Evolutionary conservation across 2,329 filamentous ascomycete species (phyloP).

Genomic region (Sporothrix pallida): DNA sequence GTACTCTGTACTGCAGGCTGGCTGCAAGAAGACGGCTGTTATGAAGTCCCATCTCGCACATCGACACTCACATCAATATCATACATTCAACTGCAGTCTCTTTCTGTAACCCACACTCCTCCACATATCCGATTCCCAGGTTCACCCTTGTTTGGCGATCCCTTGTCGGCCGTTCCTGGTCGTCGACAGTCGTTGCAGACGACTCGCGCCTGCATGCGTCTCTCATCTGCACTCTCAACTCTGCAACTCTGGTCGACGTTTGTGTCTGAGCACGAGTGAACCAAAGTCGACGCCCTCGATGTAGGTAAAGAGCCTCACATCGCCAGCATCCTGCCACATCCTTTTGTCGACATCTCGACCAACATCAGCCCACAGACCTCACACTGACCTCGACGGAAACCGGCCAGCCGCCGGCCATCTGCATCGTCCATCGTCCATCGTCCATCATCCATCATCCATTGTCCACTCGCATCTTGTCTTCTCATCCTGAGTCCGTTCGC

Average conservation of each 20-base stretch:
- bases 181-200: too few relatives aligned
- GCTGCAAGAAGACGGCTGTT: not conserved
- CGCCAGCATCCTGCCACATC: not conserved
- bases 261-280: not conserved
- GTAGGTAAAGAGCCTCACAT: not conserved
- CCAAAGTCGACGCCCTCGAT: not conserved
- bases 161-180: not conserved
- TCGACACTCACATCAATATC: too few relatives aligned
- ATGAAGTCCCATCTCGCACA: not conserved
- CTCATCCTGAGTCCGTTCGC: not conserved
- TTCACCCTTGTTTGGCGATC: constrained; percentile 1
- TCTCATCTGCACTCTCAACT: too few relatives aligned
- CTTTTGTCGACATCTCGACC: not conserved
- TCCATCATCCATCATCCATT: not conserved
- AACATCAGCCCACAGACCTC: not conserved
- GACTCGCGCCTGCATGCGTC: not conserved
- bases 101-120: not conserved
- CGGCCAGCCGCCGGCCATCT: not conserved
- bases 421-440: not conserved
- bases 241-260: too few relatives aligned
- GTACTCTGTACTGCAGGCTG: not conserved
- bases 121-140: constrained; percentile 8
- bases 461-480: not conserved
- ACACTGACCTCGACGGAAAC: not conserved
- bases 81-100: not conserved